Conservation (phyloP, 139 green algal species). For the Astrephomene gubernaculifera region DNA sequence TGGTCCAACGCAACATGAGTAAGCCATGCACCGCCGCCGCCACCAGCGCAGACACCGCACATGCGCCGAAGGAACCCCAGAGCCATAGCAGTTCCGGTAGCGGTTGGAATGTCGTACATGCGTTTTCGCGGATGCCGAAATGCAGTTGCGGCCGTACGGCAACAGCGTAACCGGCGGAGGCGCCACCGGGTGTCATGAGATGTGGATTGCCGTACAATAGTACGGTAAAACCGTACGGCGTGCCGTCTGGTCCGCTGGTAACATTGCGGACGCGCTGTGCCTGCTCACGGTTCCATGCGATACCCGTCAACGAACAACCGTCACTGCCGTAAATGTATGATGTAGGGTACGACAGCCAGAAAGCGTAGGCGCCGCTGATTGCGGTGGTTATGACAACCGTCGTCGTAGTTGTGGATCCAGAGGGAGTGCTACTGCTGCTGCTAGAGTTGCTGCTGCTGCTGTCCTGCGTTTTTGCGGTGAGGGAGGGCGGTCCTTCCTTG, state of each 20-base stretch:
- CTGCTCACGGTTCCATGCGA: not conserved
- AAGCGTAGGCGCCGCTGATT: not conserved
- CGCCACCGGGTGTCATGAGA: not conserved
- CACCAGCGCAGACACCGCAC: not conserved
- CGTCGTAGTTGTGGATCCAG: not conserved
- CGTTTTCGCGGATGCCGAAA: conserved; percentile 2
- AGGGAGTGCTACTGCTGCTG: not conserved
- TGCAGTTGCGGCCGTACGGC: not conserved
- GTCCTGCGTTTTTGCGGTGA: no score
- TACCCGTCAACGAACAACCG: not conserved
- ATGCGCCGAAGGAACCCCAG: conserved; percentile 7
- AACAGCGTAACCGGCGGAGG: not conserved
- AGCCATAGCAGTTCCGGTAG: conserved; percentile 32
- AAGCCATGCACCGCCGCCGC: not conserved
- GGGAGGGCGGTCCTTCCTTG: no score
- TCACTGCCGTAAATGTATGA: conserved; percentile 2
- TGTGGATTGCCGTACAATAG: conserved; percentile 39
- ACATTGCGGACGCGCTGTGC: not conserved
- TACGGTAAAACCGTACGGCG: not conserved
- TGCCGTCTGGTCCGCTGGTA: no score
- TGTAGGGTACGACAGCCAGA: conserved; percentile 25
- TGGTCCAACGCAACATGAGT: not conserved
- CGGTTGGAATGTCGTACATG: conserved; percentile 23
- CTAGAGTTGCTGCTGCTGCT: not conserved
- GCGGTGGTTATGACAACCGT: not conserved